A percentile compares a stretch with the other conserved stretches of the same genome.
Evolutionary conservation across 441 rosid species (phyloP).

Genomic region (Theobroma grandiflorum): DNA sequence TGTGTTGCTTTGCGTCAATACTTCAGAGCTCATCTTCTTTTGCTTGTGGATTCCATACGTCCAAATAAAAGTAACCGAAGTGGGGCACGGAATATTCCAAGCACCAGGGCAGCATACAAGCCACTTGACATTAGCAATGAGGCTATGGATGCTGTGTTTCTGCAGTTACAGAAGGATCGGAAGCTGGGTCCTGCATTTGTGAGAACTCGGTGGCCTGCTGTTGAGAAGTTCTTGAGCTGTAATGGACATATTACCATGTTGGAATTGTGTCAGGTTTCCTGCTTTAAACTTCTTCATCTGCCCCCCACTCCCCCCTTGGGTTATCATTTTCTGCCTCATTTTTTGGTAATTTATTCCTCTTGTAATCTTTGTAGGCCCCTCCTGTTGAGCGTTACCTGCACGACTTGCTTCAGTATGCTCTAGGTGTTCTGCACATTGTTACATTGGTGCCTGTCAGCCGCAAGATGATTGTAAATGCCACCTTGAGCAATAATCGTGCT

Average conservation of each 20-base stretch:
- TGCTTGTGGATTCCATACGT: constrained; percentile 91
- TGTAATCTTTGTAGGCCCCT: constrained; percentile 74
- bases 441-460: constrained; percentile 89
- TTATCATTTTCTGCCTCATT: constrained; percentile 1
- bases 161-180: constrained; percentile 95
- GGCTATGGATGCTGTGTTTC: constrained; percentile 89
- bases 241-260: constrained; percentile 93
- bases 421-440: constrained; percentile 95
- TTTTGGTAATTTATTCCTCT: constrained; percentile 14
- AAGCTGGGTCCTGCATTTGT: constrained; percentile 94
- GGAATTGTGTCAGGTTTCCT: constrained; percentile 92
- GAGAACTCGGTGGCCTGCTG: constrained; percentile 87
- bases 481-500: constrained; percentile 88
- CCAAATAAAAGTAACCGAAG: constrained; percentile 84
- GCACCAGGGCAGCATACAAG: constrained; percentile 88
- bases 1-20: constrained; percentile 97
- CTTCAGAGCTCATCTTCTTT: constrained; percentile 95
- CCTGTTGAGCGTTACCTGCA: constrained; percentile 97
- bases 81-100: constrained; percentile 75
- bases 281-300: constrained; percentile 1
- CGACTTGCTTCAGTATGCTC: constrained; percentile 94
- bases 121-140: constrained; percentile 98
- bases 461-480: constrained; percentile 86
- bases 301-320: not conserved
- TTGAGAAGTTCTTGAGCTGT: constrained; percentile 76